Percentiles rank a stretch among this genome's conserved stretches.
These are phyloP conservation scores for Russula lepida DNA, from an alignment of 768 basidiomycete genomes.

Conservation along the genomic window DNA sequence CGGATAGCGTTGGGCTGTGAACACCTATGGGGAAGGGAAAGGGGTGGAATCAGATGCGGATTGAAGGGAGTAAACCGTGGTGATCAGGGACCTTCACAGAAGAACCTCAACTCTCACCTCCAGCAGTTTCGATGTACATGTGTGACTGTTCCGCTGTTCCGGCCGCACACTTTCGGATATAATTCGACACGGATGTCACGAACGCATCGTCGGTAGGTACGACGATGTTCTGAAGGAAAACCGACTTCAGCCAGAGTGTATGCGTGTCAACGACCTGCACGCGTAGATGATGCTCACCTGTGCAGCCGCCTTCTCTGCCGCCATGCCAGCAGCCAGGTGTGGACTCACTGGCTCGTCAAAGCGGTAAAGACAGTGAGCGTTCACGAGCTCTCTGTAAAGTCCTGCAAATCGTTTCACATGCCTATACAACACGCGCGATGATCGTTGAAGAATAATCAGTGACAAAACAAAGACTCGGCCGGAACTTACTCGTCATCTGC, in stretches of 20 bases:
- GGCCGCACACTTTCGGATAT: conserved; percentile 49
- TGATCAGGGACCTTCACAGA: conserved; percentile 9
- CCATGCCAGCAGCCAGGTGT: conserved; percentile 69
- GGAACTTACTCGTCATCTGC: conserved; percentile 69
- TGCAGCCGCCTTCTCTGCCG: conserved; percentile 27
- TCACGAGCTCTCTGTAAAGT: conserved; percentile 33
- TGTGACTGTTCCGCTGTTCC: conserved; percentile 32
- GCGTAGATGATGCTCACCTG: conserved; percentile 24
- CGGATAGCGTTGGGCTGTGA: conserved; percentile 80
- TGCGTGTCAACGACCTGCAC: neutral
- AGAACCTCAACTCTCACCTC: conserved; percentile 51
- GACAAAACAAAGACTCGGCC: too few relatives aligned
- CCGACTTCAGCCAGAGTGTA: neutral
- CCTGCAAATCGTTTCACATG: conserved; percentile 55
- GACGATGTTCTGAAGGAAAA: neutral
- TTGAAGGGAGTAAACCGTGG: neutral
- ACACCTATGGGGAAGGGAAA: conserved; percentile 47
- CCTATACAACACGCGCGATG: conserved; percentile 31
- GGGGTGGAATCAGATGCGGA: neutral
- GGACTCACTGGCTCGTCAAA: conserved; percentile 90
- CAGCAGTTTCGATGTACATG: conserved; percentile 90
- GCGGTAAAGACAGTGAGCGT: conserved; percentile 67
- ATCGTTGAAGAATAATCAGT: neutral
- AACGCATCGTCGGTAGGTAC: conserved; percentile 61
- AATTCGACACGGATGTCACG: conserved; percentile 50